Base-by-base conservation (phyloP, 306 rosid genomes). In the Casuarina cunninghamiana region DNA sequence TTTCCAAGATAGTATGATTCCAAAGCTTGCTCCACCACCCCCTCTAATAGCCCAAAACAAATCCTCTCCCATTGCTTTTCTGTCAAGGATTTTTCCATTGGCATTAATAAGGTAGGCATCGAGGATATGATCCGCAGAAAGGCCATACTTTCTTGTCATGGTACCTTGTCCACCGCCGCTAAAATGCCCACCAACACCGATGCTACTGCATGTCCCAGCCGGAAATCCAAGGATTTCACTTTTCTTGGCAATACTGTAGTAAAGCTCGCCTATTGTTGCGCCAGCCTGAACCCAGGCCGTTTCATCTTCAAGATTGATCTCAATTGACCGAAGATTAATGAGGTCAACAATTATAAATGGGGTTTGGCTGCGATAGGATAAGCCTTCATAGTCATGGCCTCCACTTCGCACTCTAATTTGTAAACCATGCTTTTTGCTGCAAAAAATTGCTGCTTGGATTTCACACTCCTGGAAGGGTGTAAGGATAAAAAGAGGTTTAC, bases 1-100 rank as follows among this genome's bases (percentile, higher is more conserved):
- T 79, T 88, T 89, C 91, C 94, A 93, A 57, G 88, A 77, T 2
- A 89, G 83, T 38, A 88, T 84, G 7, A 90, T 73, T 6, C 93
- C 93, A 72, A 90, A 87, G 77, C 91, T 90, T 0, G 88, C 94
- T 17, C 90, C 94, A 1, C 97, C 94, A 6, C 97, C 97, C 19
- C 97, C 94, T 80, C 90, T 87, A 61, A 91, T 90, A 0, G 97
- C 93, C 97, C 95, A 92, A 61, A 92, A 92, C 0, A 92, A 53
- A 35, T 87, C 95, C 19, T 92, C 95, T 10, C 90, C 93, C 94
- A 89, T 93, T 74, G 84, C 74, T 55, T 41, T 46, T 75, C 97
- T 83, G 42, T 91, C 87, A 41, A 90, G 90, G 55, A 89, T 26
- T 73, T 15, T 79, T 0, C 98, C 98, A 17, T 84, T 71, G 6